Evolutionary conservation across 2,329 filamentous ascomycete genomes (phyloP).

Genomic region (Cyphellophora attinorum): DNA sequence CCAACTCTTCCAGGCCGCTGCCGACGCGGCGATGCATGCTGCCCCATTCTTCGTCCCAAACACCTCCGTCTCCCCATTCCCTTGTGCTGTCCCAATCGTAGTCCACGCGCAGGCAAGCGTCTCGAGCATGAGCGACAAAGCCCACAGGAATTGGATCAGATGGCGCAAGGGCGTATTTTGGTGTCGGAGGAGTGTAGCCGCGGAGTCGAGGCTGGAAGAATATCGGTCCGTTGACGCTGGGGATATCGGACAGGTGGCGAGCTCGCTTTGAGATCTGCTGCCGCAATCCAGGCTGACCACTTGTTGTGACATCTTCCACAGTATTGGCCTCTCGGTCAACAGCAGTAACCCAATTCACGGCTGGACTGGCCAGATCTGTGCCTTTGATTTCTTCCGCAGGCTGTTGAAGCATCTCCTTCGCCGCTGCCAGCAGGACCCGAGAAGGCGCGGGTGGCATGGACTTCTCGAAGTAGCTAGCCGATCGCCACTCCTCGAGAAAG

Average conservation of each 20-base stretch:
- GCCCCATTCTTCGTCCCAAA: conserved; percentile 89
- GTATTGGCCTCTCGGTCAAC: conserved; percentile 16
- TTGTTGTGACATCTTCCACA: conserved; percentile 22
- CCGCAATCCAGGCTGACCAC: conserved; percentile 15
- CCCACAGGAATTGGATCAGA: conserved; percentile 76
- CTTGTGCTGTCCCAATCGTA: conserved; percentile 94
- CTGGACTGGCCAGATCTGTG: conserved; percentile 18
- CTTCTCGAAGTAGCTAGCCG: conserved; percentile 83
- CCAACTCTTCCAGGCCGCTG: conserved; percentile 64
- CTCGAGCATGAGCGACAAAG: conserved; percentile 81
- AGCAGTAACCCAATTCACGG: conserved; percentile 6
- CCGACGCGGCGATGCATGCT: conserved; percentile 88
- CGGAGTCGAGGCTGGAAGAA: not conserved
- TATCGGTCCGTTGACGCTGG: not conserved
- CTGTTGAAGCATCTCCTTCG: conserved; percentile 77
- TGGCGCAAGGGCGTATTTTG: conserved; percentile 72
- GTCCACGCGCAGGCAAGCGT: conserved; percentile 78
- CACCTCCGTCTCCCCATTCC: conserved; percentile 77
- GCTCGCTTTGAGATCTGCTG: conserved; percentile 16
- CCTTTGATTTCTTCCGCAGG: conserved; percentile 56
- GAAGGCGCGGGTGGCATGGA: conserved; percentile 84
- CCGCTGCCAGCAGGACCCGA: conserved; percentile 75
- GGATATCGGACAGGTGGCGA: conserved; percentile 12
- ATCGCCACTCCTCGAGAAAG: conserved; percentile 92
- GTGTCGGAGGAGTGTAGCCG: conserved; percentile 64